Percentiles rank a stretch among this genome's conserved stretches.
Conservation (phyloP, 805 yeast genomes). For the Sugiyamaella americana region DNA sequence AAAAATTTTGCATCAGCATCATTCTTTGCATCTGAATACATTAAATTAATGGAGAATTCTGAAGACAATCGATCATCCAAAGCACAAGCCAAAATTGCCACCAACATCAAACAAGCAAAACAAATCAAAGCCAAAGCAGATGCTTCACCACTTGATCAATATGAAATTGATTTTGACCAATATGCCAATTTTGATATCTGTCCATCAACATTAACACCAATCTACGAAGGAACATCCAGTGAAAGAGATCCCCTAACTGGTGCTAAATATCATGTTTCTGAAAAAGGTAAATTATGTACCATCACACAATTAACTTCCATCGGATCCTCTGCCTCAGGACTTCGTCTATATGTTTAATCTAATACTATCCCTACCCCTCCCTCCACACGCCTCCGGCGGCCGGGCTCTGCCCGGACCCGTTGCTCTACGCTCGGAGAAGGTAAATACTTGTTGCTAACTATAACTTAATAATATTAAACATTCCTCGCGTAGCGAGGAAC, state of each 20-base stretch:
- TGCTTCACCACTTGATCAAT: constrained; percentile 71
- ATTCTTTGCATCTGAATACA: constrained; percentile 78
- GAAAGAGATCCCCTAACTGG: constrained; percentile 83
- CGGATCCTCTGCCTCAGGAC: constrained; percentile 91
- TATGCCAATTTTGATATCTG: constrained; percentile 88
- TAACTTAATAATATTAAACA: too few species aligned
- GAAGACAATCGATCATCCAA: not conserved
- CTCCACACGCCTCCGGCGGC: too few species aligned
- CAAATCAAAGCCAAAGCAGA: constrained; percentile 80
- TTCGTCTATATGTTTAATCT: constrained; percentile 40
- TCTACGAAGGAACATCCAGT: constrained; percentile 65
- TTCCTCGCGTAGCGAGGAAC: too few species aligned
- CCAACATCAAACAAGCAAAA: constrained; percentile 40
- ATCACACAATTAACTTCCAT: constrained; percentile 71
- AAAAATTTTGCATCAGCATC: constrained; percentile 87
- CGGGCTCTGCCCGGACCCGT: too few species aligned
- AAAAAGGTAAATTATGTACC: constrained; percentile 71
- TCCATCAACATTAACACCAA: constrained; percentile 81
- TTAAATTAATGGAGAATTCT: constrained; percentile 44
- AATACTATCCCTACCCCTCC: too few species aligned
- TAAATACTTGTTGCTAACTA: too few species aligned
- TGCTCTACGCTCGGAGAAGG: too few species aligned
- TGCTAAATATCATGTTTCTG: constrained; percentile 71
- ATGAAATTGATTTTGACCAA: constrained; percentile 89
- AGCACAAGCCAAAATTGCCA: not conserved